Evolutionary conservation across 2,329 filamentous ascomycete species (phyloP).

Genomic region (Capronia coronata): DNA sequence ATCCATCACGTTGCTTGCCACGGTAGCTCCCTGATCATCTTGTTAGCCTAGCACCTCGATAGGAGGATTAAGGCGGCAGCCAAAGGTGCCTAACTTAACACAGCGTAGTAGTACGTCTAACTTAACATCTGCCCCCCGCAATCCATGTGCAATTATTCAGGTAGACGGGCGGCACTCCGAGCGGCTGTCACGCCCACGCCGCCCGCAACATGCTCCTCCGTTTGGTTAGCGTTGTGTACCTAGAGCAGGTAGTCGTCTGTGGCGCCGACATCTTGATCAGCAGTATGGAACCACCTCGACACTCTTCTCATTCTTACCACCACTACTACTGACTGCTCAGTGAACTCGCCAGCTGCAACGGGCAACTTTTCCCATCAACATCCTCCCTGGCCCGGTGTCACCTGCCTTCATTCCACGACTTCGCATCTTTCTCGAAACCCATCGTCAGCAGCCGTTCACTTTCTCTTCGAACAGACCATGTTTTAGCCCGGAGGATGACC

Average conservation of each 20-base stretch:
- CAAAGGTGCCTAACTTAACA: too few species aligned
- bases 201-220: neutral
- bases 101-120: too few species aligned
- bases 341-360: neutral
- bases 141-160: neutral
- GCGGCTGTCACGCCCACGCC: neutral
- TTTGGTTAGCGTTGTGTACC: neutral
- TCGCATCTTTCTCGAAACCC: neutral
- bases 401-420: neutral
- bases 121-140: neutral
- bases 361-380: neutral
- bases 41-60: too few species aligned
- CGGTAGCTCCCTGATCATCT: too few species aligned
- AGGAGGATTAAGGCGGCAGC: too few species aligned
- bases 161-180: neutral
- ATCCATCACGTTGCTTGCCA: neutral
- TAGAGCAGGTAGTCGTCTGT: neutral
- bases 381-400: neutral
- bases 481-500: too few species aligned
- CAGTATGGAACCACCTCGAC: neutral
- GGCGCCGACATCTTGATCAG: neutral
- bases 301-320: neutral
- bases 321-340: neutral
- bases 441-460: neutral
- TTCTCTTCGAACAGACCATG: too few species aligned